These are phyloP conservation scores for Suillus americanus DNA, from an alignment of 768 basidiomycete genomes.

Conservation along the genomic window DNA sequence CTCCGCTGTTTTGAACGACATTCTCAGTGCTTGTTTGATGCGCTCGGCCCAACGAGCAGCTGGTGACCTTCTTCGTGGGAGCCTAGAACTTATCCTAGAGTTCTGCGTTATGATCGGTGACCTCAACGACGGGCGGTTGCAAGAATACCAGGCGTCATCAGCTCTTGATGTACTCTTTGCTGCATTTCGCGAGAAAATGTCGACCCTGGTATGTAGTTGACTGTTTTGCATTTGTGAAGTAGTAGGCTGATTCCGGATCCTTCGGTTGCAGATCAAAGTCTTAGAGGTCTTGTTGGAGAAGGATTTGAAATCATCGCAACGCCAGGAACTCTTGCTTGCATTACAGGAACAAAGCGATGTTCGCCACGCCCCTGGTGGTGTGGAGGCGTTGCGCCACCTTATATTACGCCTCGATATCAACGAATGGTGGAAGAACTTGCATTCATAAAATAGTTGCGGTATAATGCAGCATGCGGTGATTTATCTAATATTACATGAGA, in stretches of 20 bases:
- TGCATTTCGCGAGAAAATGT: constrained; percentile 56
- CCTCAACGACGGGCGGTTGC: constrained; percentile 47
- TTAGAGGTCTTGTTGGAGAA: constrained; percentile 60
- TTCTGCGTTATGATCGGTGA: constrained; percentile 67
- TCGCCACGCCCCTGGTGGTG: constrained; percentile 46
- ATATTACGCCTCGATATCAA: constrained; percentile 52
- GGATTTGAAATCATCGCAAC: constrained; percentile 23
- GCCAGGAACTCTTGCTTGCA: constrained; percentile 21
- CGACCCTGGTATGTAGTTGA: constrained; percentile 49
- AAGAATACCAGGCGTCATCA: constrained; percentile 66
- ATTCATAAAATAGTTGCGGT: background rate
- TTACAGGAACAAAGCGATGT: constrained; percentile 28
- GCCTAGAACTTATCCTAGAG: constrained; percentile 65
- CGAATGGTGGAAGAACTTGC: constrained; percentile 53
- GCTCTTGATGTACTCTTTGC: constrained; percentile 52
- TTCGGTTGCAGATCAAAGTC: constrained; percentile 47
- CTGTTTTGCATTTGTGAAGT: background rate
- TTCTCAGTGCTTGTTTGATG: constrained; percentile 74
- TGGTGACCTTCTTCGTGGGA: constrained; percentile 62
- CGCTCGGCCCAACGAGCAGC: constrained; percentile 65
- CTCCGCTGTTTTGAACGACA: constrained; percentile 67
- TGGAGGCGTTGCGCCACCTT: constrained; percentile 54
- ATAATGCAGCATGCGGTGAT: background rate
- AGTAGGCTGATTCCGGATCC: background rate
- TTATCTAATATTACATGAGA: background rate